Evolutionary conservation across 371 early-diverging fungal genomes (phyloP), one percentile per base, ranked within the genome.

Genomic region (Mucor saturninus): DNA sequence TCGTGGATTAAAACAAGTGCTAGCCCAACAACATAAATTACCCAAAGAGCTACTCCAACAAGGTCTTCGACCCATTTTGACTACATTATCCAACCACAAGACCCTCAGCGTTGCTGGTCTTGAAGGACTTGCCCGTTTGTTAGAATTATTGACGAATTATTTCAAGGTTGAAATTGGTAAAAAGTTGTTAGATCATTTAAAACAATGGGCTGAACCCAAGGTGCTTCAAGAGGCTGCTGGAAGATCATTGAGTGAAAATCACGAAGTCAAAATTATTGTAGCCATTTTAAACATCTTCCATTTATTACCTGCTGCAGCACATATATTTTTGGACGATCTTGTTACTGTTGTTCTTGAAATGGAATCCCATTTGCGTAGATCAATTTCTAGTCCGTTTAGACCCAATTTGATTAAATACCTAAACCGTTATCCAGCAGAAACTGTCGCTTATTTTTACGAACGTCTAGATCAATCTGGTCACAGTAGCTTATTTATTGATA

Each of bases 111-210:
- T 98, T 3, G 83, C 94, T 21, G 95, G 93, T 29, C 75, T 99
- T 10, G 97, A 98, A 54, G 98, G 98, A 0, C 75, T 99, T 32
- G 97, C 96, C 0, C 87, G 98, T 7, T 83, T 99, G 21, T 73
- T 99, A 35, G 93, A 97, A 69, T 83, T 99, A 0, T 68, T 99
- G 65, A 95, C 95, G 37, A 95, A 92, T 74, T 99, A 98, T 73
- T 99, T 99, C 79, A 99, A 98, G 73, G 95, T 95, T 9, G 98
- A 99, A 69, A 97, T 99, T 54, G 99, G 99, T 30, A 90, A 89
- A 61, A 98, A 98, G 80, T 77, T 99, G 30, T 67, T 99, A 42
- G 99, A 99, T 67, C 97, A 99, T 71, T 67, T 99, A 57, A 86
- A 89, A 29, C 87, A 87, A 54, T 97, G 97, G 97, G 97, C 98